Evolutionary conservation across 106 monocot species (phyloP).

Genomic region (Posidonia australis): DNA sequence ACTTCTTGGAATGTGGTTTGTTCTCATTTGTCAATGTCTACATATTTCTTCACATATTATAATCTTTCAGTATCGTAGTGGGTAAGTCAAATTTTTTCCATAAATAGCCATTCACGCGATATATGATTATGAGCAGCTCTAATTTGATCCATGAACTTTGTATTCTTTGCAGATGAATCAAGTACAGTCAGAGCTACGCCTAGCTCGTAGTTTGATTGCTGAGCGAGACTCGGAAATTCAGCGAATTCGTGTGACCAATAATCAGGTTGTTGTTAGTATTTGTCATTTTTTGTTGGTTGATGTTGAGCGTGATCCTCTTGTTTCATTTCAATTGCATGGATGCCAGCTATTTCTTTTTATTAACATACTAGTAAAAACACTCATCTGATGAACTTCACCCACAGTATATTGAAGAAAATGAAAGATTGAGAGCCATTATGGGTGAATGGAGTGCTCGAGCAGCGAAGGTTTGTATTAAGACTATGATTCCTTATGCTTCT

Average conservation of each 20-base stretch:
- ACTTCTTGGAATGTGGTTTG: neutral
- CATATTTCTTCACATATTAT: too few relatives aligned
- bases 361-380: neutral
- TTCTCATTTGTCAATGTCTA: too few relatives aligned
- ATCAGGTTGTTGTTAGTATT: conserved; percentile 36
- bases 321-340: conserved; percentile 4
- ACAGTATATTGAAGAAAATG: conserved; percentile 95
- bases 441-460: conserved; percentile 96
- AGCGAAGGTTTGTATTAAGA: conserved; percentile 58
- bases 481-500: neutral
- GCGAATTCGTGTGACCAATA: conserved; percentile 49
- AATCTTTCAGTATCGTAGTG: too few relatives aligned
- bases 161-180: conserved; percentile 76
- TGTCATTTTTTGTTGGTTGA: neutral
- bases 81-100: too few relatives aligned
- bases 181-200: conserved; percentile 69
- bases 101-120: too few relatives aligned
- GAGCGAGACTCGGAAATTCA: conserved; percentile 84
- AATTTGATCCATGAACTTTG: neutral
- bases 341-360: neutral
- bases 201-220: conserved; percentile 79
- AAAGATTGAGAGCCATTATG: conserved; percentile 86
- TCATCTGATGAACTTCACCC: neutral
- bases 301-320: neutral
- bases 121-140: conserved; percentile 1